phyloP scores from a whole-genome alignment of 1,284 basidiomycete species.

The Cutaneotrichosporon dermatis region DNA sequence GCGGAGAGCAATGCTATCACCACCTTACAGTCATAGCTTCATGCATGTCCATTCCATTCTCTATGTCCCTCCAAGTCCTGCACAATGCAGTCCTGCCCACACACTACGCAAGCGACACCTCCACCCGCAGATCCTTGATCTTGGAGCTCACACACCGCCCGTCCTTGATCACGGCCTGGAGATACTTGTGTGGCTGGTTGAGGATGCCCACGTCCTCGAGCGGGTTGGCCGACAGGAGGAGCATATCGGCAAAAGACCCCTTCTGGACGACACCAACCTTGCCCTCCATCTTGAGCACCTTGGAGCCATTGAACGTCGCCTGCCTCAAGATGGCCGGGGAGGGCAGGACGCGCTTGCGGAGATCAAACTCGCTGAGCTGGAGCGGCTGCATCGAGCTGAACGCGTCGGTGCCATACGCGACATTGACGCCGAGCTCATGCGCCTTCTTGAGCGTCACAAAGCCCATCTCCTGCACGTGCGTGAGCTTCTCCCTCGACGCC shows the following conservation, averaged over 20 bases:
- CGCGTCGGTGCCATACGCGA: conserved; percentile 31
- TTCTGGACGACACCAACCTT: conserved; percentile 48
- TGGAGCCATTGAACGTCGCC: conserved; percentile 52
- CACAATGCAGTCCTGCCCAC: neutral
- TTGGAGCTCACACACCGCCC: conserved; percentile 26
- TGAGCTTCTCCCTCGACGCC: conserved; percentile 23
- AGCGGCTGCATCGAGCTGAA: conserved; percentile 27
- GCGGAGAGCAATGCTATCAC: too few relatives aligned
- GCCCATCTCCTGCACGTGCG: conserved; percentile 22
- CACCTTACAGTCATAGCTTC: too few relatives aligned
- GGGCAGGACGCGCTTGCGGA: conserved; percentile 49
- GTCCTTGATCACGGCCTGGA: conserved; percentile 32
- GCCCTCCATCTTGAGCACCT: conserved; percentile 45
- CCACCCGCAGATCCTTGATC: conserved; percentile 27
- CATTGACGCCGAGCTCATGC: conserved; percentile 30
- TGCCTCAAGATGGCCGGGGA: conserved; percentile 50
- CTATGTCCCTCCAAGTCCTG: too few relatives aligned
- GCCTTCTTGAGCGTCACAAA: conserved; percentile 27
- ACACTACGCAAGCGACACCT: conserved; percentile 17
- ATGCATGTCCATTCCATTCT: too few relatives aligned
- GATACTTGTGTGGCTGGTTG: conserved; percentile 47
- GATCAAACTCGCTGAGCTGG: conserved; percentile 46
- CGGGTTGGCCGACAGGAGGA: conserved; percentile 52
- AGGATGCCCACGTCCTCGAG: conserved; percentile 53
- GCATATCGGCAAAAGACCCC: conserved; percentile 51